Evolutionary conservation across 768 basidiomycete genomes (phyloP).

Genomic region (Phaeotremella skinneri): DNA sequence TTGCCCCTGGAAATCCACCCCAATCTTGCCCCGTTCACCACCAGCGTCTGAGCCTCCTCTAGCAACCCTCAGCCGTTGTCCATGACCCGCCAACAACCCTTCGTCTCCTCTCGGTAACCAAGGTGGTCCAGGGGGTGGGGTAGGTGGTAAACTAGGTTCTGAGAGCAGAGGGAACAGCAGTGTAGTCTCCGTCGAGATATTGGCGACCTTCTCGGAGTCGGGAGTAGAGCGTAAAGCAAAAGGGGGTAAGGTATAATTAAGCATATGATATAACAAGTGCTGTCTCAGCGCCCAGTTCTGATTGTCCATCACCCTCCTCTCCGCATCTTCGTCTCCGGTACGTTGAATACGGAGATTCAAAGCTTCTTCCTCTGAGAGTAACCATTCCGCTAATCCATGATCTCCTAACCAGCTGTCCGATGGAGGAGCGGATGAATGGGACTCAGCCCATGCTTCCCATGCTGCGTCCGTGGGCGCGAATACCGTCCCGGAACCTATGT

Average conservation of each 20-base stretch:
- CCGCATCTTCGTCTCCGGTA: constrained; percentile 8
- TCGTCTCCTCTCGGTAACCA: constrained; percentile 77
- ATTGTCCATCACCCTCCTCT: constrained; percentile 33
- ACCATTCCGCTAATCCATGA: constrained; percentile 44
- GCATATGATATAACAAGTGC: constrained; percentile 87
- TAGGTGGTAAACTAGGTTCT: constrained; percentile 62
- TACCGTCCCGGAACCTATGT: constrained; percentile 74
- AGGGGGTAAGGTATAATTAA: constrained; percentile 70
- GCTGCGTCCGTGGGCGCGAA: constrained; percentile 97
- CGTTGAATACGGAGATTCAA: constrained; percentile 4
- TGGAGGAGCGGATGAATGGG: constrained; percentile 28
- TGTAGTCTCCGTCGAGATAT: constrained; percentile 43
- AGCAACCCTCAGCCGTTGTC: constrained; percentile 73
- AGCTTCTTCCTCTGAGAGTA: constrained; percentile 55
- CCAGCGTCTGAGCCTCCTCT: constrained; percentile 47
- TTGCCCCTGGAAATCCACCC: constrained; percentile 69
- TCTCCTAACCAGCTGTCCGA: constrained; percentile 27
- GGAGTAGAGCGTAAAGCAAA: constrained; percentile 51
- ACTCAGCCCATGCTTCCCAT: constrained; percentile 44
- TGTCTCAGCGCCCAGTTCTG: constrained; percentile 71
- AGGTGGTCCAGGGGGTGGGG: constrained; percentile 72
- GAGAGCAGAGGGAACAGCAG: constrained; percentile 49
- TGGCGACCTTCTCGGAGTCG: constrained; percentile 45
- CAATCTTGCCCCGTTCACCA: constrained; percentile 51
- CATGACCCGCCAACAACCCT: constrained; percentile 73